Base-by-base conservation (phyloP, 345 rosid species). In the Noccaea bulbosa region DNA sequence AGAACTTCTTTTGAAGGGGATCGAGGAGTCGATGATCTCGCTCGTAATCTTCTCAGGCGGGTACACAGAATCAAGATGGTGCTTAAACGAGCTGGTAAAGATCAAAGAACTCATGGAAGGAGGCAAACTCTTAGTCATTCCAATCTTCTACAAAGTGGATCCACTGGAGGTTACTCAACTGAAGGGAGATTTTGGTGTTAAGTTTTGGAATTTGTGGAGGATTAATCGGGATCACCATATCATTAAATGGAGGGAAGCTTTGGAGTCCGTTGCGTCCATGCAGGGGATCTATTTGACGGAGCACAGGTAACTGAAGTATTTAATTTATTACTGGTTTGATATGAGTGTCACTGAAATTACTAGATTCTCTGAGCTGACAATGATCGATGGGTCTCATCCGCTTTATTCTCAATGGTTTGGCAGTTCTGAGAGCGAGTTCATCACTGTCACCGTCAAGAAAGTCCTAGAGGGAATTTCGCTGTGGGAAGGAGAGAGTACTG, bases 181-280 rank as follows among this genome's bases (percentile, higher is more conserved):
- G 41, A 12, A 35, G 41, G 62, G 43, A 56, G 12, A 56, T 1
- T 56, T 56, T 7, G 62, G 62, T 8, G 43, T 5, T 9, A 34
- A 10, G 5, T 14, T 37, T 14, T 14, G 62, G 45, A 37, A 8
- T 4, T 33, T 10, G 45, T 56, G 41, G 15, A 4, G 45, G 1
- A 8, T 0, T 35, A n/a, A 24, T 22, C 40, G 17, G 5, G 8
- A 49, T 2, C 7, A 14, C 1, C 67, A 8, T 44, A 15, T 55
- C 16, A 24, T 34, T 11, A 16, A 22, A 5, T 60, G 74, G 67
- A 65, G 35, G 55, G 11, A 55, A 71, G 59, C 68, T 61, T 7
- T 20, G 43, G 5, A 40, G 17, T 39, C 40, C 61, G 7, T 24
- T 39, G 11, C 24, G 4, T 7, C 35, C 17, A 20, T 4, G 6